Evolutionary conservation across 2,329 filamentous ascomycete genomes (phyloP), one percentile per base, ranked within the genome.

Genomic region (Calonectria leucothoes): DNA sequence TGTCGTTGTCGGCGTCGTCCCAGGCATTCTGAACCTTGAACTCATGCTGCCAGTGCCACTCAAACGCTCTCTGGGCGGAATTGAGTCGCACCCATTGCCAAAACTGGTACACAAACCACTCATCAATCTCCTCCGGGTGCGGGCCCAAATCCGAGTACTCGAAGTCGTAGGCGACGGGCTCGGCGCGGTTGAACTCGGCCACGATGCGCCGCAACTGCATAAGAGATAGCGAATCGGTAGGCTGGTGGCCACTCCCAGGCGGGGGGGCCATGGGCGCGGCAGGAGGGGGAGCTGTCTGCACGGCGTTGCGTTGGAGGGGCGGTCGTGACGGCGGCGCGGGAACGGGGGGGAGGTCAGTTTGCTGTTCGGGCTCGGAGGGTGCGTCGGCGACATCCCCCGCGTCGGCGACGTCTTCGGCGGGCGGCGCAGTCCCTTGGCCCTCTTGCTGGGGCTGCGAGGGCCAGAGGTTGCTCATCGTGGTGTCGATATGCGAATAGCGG

Each of bases 81-180:
- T 94, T 90, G 63, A 98, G 88, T 80, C 96, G 93, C 59, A 93
- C 90, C 85, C 94, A 94, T 82, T 98, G 96, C 84, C 94, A 94
- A 75, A 95, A 93, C 79, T 94, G 94, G 85, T 98, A 98, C 67
- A 93, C 92, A 84, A 99, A 99, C 97, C 97, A 99, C 86, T 99
- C 97, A 82, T 98, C 95, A 61, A 99, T 89, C 87, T 99, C 97
- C 76, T 97, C 95, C 23, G 94, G 92, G 79, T 98, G 93, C 0
- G 91, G 87, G 27, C 93, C 92, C 70, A 90, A 90, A 83, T 96
- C 94, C 31, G 90, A 87, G 85, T 96, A 96, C 75, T 91, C 91
- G 82, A 98, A 99, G 74, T 97, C 95, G 87, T 99, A 99, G 14
- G 92, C 91, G 52, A 90, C 88, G 64, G 93, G 90, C 77, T 95